Evolutionary conservation across 1,284 basidiomycete species (phyloP), one percentile per base, ranked within the genome.

Genomic region (Ustilago shanxiensis): DNA sequence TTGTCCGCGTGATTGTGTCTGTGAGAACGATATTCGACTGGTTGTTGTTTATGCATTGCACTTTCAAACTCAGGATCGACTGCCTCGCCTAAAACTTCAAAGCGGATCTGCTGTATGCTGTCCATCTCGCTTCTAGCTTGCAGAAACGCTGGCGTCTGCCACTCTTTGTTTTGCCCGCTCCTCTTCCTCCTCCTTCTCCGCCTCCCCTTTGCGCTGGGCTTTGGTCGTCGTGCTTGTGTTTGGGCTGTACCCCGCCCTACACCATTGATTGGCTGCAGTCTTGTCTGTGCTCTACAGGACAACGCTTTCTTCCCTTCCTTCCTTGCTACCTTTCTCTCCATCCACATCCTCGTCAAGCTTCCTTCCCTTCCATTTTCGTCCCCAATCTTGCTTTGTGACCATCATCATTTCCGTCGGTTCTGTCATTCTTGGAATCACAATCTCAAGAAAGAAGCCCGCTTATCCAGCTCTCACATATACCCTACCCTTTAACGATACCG

Each of bases 31-130:
- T 14, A 37, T 9, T 14, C 35, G 35, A 37, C 35, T 37, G n/a
- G n/a, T n/a, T n/a, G 31, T 14, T 37, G 6, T 8, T 37, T 37
- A 37, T 37, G 35, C 35, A 37, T 16, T 37, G 29, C 51, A 16
- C 51, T 55, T 55, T 55, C 33, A 33, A 55, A 55, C 33, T 55
- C 53, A 55, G 37, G 51, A 31, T 53, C 29, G 51, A n/a, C 33
- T 35, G 13, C 26, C 49, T 51, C 49, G 26, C 29, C 26, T 31
- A 51, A 28, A 51, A 28, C n/a, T n/a, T n/a, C n/a, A n/a, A n/a
- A 26, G 9, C 24, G 7, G 39, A 41, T 41, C 28, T 16, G 13
- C 22, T 50, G 50, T n/a, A 53, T 55, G 53, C 53, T 55, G 53
- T 55, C 53, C 33, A 11, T 26, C 53, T 55, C 53, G 53, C 53